Percentiles rank a stretch among this genome's conserved stretches.
These are phyloP conservation scores for Celoporthe dispersa DNA, from an alignment of 2,329 filamentous ascomycete species.

Conservation along the genomic window DNA sequence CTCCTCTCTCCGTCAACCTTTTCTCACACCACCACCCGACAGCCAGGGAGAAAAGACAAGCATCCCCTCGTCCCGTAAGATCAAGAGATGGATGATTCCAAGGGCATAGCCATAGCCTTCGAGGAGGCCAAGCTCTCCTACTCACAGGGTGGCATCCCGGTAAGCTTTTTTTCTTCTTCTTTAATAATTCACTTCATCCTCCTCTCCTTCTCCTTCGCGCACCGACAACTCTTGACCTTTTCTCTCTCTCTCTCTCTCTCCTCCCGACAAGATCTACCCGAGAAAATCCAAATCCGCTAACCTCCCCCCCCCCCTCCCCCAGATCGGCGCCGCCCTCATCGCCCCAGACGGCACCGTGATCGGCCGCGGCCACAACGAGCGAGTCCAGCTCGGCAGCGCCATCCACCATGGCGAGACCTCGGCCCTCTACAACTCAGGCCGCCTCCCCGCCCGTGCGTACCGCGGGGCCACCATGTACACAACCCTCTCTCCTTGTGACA, in stretches of 20 bases:
- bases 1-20: too few species aligned
- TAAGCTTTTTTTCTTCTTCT: constrained; percentile 35
- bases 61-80: too few species aligned
- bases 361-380: constrained; percentile 75
- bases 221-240: too few species aligned
- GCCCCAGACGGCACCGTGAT: constrained; percentile 70
- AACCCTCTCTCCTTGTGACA: constrained; percentile 78
- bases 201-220: too few species aligned
- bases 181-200: neutral
- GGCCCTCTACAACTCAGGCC: constrained; percentile 74
- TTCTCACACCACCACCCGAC: neutral
- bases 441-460: constrained; percentile 71
- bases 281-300: too few species aligned
- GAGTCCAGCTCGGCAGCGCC: constrained; percentile 63
- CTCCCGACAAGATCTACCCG: too few species aligned
- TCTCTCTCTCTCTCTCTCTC: too few species aligned
- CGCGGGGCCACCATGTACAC: constrained; percentile 81
- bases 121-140: constrained; percentile 52
- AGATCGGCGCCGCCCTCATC: constrained; percentile 65
- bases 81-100: constrained; percentile 45
- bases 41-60: neutral
- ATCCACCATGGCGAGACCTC: constrained; percentile 70
- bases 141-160: constrained; percentile 53
- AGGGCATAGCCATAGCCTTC: constrained; percentile 49
- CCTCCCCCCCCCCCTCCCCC: neutral